Evolutionary conservation across 2,329 filamentous ascomycete genomes (phyloP), one percentile per base, ranked within the genome.

Genomic region (Venturia nashicola): DNA sequence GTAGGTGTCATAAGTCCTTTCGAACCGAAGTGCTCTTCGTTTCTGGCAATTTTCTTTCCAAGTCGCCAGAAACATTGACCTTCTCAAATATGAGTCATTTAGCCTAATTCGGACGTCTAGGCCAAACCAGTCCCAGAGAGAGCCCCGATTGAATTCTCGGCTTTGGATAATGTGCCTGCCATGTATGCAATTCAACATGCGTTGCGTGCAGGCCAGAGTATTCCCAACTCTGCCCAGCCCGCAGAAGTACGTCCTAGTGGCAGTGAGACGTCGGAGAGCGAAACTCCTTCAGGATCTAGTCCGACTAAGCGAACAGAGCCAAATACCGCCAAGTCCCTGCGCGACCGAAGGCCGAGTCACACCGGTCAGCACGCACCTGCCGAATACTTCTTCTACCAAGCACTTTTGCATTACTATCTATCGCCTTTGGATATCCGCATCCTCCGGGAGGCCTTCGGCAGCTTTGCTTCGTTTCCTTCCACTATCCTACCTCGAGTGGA

Each of bases 401-500:
- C 90, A 0, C 82, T 92, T 1, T 87, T 90, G 27, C 92, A 97
- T 69, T 88, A 95, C 60, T 97, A 96, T 69, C 82, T 97, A 3
- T 95, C 91, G 0, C 88, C 92, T 0, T 81, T 97, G 42, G 92
- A 97, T 72, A 97, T 97, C 66, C 86, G 92, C 61, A 96, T 97
- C 66, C 79, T 97, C 40, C 96, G 95, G 76, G 85, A 90, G 1
- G 90, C 91, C 55, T 97, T 94, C 71, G 91, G 90, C 2, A 83
- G 87, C 23, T 97, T 94, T 72, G 83, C 87, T 1, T 78, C 83
- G 11, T 96, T 97, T 69, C 92, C 92, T 0, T 88, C 91, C 0
- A 93, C 90, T 0, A 86, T 97, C 18, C 79, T 96, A 11, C 92
- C 92, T 0, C 85, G 90, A 5, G 88, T 97, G 3, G 92, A 96